These are phyloP conservation scores for Ceratocystis papillata DNA, from an alignment of 2,329 filamentous ascomycete genomes.

Conservation along the genomic window DNA sequence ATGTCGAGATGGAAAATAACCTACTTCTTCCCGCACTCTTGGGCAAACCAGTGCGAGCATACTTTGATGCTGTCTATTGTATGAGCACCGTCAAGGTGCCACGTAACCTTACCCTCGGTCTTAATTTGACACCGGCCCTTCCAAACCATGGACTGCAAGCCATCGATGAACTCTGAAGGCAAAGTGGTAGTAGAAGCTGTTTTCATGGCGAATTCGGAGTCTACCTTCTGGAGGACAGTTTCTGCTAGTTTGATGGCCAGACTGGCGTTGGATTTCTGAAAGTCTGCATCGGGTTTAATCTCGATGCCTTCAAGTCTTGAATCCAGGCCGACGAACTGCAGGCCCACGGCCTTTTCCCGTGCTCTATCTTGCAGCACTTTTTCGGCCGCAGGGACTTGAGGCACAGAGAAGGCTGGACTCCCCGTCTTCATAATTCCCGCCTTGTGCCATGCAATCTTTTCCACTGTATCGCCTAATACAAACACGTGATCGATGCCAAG, in stretches of 20 bases:
- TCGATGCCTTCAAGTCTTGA: conserved; percentile 37
- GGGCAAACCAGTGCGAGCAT: conserved; percentile 71
- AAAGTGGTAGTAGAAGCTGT: conserved; percentile 33
- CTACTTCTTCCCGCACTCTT: conserved; percentile 34
- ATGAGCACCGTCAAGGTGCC: conserved; percentile 90
- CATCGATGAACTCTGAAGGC: conserved; percentile 55
- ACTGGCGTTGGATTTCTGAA: conserved; percentile 50
- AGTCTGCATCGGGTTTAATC: conserved; percentile 43
- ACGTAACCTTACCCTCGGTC: conserved; percentile 42
- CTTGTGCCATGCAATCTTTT: conserved; percentile 64
- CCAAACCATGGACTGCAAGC: conserved; percentile 64
- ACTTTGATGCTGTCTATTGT: conserved; percentile 80
- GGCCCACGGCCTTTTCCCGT: conserved; percentile 39
- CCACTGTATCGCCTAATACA: conserved; percentile 50
- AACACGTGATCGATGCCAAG: conserved; percentile 59
- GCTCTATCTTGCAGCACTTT: conserved; percentile 43
- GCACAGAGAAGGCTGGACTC: conserved; percentile 46
- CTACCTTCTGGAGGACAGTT: conserved; percentile 38
- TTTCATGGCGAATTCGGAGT: conserved; percentile 28
- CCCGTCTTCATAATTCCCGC: conserved; percentile 57
- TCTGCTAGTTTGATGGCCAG: conserved; percentile 45
- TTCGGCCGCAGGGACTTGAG: conserved; percentile 39
- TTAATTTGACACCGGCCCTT: conserved; percentile 66
- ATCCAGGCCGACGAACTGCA: conserved; percentile 40
- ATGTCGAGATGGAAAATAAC: conserved; percentile 14